Evolutionary conservation across 495 filamentous ascomycete species (phyloP), one percentile per base, ranked within the genome.

Genomic region (Tuber magnatum): DNA sequence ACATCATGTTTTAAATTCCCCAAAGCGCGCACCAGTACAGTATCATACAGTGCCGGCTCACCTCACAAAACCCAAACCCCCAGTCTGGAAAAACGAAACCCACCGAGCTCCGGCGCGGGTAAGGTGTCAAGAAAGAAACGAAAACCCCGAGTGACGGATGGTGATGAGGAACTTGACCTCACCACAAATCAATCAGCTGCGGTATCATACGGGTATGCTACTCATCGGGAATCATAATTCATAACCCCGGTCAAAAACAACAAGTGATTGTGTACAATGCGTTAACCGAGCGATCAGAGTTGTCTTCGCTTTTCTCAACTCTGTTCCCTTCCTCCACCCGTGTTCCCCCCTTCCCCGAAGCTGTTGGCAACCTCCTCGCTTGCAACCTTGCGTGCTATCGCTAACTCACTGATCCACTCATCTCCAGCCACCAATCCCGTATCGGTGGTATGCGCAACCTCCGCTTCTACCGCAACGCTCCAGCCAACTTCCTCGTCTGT

Each of bases 401-500:
- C 28, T 40, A 72, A 76, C 61, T 81, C 79, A 18, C 76, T 71
- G 18, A 81, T 41, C 6, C 46, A 72, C 6, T 68, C 80, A 56
- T 79, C 80, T 10, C 48, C 69, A 39, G 46, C 74, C 22, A 73
- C 71, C 28, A 76, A 69, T 39, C 72, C 71, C 28, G 46, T 72
- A 28, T 3, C 43, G 71, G 73, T 68, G 14, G 22, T 43, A 76
- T 75, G 71, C 28, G 73, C 76, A 74, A 75, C 75, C 51, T 75
- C 48, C 12, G 56, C 76, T 40, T 79, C 76, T 22, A 72, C 44
- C 10, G 76, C 80, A 71, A 81, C 71, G 20, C 61, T 73, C 22
- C 71, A 71, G 41, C 81, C 74, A 6, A 68, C 68, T 69, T 81
- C 81, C 56, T 77, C 76, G 68, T 82, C 81, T 16, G 70, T 42